Evolutionary conservation across 2,329 filamentous ascomycete genomes (phyloP).

Genomic region (Cercospora sp.): DNA sequence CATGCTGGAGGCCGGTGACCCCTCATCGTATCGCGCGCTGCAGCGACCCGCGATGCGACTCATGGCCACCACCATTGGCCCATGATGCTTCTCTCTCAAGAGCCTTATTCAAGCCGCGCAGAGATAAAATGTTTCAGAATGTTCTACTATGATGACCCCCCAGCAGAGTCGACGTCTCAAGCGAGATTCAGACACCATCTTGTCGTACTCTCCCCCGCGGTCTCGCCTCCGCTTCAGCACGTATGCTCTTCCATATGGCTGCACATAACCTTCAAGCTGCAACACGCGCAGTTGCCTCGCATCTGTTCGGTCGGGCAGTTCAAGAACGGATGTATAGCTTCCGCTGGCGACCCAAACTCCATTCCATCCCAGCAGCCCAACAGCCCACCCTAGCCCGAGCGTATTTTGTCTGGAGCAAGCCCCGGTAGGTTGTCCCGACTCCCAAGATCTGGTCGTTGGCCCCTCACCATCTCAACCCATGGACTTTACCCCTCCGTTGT

Average conservation of each 20-base stretch:
- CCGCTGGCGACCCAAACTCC: neutral
- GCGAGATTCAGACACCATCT: neutral
- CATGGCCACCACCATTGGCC: neutral
- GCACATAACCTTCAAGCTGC: neutral
- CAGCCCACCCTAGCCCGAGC: neutral
- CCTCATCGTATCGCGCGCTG: neutral
- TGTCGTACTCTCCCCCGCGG: neutral
- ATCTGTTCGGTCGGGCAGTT: neutral
- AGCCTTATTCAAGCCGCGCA: neutral
- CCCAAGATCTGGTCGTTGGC: neutral
- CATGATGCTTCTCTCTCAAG: neutral
- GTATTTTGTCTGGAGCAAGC: neutral
- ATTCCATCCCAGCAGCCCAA: neutral
- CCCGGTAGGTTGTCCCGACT: neutral
- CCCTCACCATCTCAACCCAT: neutral
- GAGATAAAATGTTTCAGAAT: conserved; percentile 4
- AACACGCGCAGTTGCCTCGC: neutral
- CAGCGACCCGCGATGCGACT: neutral
- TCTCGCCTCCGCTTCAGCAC: neutral
- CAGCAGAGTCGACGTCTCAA: neutral
- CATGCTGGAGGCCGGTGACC: neutral
- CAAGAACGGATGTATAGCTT: neutral
- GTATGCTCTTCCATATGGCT: neutral
- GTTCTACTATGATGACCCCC: conserved; percentile 6
- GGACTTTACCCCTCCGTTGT: neutral